phyloP scores from a whole-genome alignment of 2,329 filamentous ascomycete species.

The Fusarium paranaense region DNA sequence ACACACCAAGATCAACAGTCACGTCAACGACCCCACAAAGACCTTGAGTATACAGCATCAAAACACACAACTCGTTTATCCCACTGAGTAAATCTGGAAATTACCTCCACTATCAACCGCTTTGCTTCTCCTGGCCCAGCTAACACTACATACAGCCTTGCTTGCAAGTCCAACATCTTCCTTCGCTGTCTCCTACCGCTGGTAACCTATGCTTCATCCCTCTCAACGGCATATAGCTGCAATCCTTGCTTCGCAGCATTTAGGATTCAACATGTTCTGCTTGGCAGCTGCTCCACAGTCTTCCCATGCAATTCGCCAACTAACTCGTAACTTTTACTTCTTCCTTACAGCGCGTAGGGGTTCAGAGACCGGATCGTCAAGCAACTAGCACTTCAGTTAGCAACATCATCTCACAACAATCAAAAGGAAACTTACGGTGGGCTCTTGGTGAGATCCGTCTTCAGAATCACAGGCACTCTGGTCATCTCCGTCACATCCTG shows the following conservation, averaged over 20 bases:
- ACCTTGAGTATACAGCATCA: neutral
- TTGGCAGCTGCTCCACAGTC: constrained; percentile 2
- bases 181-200: constrained; percentile 11
- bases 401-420: neutral
- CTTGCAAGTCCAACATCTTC: constrained; percentile 32
- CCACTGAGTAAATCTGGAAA: constrained; percentile 29
- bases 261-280: constrained; percentile 2
- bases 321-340: constrained; percentile 20
- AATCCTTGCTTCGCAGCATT: constrained; percentile 13
- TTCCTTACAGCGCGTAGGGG: constrained; percentile 73
- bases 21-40: neutral
- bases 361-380: constrained; percentile 87
- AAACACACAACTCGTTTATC: constrained; percentile 13
- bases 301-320: constrained; percentile 15
- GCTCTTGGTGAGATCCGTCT: constrained; percentile 98
- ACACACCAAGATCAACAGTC: neutral
- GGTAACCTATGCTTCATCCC: constrained; percentile 7
- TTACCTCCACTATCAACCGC: constrained; percentile 32
- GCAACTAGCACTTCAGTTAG: constrained; percentile 65
- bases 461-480: constrained; percentile 94
- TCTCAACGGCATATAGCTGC: constrained; percentile 18
- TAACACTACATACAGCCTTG: constrained; percentile 4
- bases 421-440: constrained; percentile 86
- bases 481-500: constrained; percentile 99
- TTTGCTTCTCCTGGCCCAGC: constrained; percentile 10